Percentiles rank a stretch among this genome's conserved stretches.
Evolutionary conservation across 352 stramenopile species (phyloP).

Genomic region (Globisporangium middletonii): DNA sequence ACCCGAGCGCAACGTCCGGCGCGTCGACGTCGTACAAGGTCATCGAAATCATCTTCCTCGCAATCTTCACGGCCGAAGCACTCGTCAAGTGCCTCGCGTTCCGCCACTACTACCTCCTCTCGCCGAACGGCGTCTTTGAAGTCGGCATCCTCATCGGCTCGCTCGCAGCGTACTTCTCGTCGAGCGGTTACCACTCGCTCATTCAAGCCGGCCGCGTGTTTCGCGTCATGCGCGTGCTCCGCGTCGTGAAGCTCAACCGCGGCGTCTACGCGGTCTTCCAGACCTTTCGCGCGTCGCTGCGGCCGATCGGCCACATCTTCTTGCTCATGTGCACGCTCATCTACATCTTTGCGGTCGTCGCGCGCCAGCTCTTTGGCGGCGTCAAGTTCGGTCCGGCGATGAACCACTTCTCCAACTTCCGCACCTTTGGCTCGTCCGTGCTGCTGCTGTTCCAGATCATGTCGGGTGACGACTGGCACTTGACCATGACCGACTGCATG

Average conservation of each 20-base stretch:
- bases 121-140: slow-evolving; percentile 50
- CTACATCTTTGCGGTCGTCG: slow-evolving; percentile 77
- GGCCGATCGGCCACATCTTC: slow-evolving; percentile 69
- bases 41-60: slow-evolving; percentile 70
- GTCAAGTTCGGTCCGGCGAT: slow-evolving; percentile 50
- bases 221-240: slow-evolving; percentile 70
- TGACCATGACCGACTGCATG: slow-evolving; percentile 83
- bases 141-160: slow-evolving; percentile 56
- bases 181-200: slow-evolving; percentile 50
- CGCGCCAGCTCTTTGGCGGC: slow-evolving; percentile 65
- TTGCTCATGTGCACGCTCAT: slow-evolving; percentile 80
- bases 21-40: slow-evolving; percentile 32
- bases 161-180: slow-evolving; percentile 57
- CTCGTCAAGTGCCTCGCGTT: slow-evolving; percentile 53
- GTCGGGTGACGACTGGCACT: slow-evolving; percentile 75
- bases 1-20: slow-evolving; percentile 25
- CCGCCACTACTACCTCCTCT: slow-evolving; percentile 61
- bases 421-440: slow-evolving; percentile 50
- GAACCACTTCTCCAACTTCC: slow-evolving; percentile 72
- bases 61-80: slow-evolving; percentile 49
- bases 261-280: slow-evolving; percentile 74
- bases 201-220: slow-evolving; percentile 71
- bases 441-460: slow-evolving; percentile 79
- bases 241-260: slow-evolving; percentile 66
- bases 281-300: slow-evolving; percentile 63